Base-by-base conservation (phyloP, 2,329 filamentous ascomycete genomes). In the Tolypocladium tundrense region DNA sequence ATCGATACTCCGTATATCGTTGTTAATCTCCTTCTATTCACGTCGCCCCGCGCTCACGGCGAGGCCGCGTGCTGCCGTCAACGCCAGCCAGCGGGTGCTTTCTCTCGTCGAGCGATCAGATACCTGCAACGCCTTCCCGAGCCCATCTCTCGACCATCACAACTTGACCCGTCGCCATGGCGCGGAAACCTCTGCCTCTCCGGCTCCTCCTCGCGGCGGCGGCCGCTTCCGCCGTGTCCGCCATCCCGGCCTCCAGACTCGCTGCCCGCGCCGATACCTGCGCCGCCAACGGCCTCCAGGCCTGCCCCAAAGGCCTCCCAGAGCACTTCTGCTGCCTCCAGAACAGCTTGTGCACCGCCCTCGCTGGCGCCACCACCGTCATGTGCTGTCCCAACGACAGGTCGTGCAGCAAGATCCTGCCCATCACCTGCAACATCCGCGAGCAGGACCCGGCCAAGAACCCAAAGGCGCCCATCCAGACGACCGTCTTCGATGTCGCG, bases 331-430 rank as follows among this genome's bases (percentile, higher is more conserved):
- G 88, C 75, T 92, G 88, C 67, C 71, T 79, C 4, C 60, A 71
- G 35, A 71, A 69, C 21, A 73, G 77, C 8, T 77, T 68, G 3
- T 92, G 88, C 72, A 74, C 83, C 45, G 65, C 78, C 1, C 78
- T 91, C 53, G 86, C 86, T 13, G 82, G 75, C n/a, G 74, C 77
- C 51, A 86, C 86, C 7, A 88, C 87, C 0, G 78, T 86, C 16
- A 74, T 91, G 54, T 92, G 88, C 75, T 92, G 88, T 67, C 88
- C 88, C 1, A 62, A 70, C 1, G 81, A 78, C 41, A 65, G 65
- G 41, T 75, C 77, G 64, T 92, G 88, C 73, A 64, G 72, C n/a
- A 75, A 70, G 53, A 87, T 92, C 64, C 67, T 77, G 62, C 77
- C 86, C 37, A 85, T 90, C 60, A 78, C 78, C 43, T 91, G 88